These are phyloP conservation scores for Exophiala mesophila DNA, from an alignment of 2,329 filamentous ascomycete species.

Conservation along the genomic window DNA sequence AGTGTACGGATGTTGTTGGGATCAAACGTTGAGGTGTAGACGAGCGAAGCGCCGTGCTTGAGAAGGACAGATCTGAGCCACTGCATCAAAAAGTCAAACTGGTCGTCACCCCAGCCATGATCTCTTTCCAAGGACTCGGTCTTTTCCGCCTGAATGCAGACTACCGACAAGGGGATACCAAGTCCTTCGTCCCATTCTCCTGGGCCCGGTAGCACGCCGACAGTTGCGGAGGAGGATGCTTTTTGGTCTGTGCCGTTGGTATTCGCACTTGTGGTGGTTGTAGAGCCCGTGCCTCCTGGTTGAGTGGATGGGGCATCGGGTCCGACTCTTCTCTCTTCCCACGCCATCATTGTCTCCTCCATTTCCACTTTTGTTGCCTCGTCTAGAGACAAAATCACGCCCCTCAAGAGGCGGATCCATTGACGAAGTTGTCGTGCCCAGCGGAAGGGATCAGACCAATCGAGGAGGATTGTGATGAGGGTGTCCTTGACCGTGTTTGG, in stretches of 20 bases:
- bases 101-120: constrained; percentile 88
- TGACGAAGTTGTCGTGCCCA: constrained; percentile 85
- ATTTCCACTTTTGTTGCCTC: constrained; percentile 74
- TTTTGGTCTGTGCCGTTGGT: neutral
- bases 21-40: constrained; percentile 75
- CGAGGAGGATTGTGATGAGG: constrained; percentile 82
- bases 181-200: constrained; percentile 92
- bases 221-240: neutral
- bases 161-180: constrained; percentile 81
- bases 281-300: constrained; percentile 61
- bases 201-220: constrained; percentile 61
- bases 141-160: constrained; percentile 88
- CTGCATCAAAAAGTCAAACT: constrained; percentile 93
- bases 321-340: constrained; percentile 64
- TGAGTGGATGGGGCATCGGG: constrained; percentile 53
- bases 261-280: constrained; percentile 34
- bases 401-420: constrained; percentile 81
- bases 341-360: constrained; percentile 77
- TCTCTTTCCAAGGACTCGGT: constrained; percentile 88
- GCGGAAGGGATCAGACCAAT: constrained; percentile 90
- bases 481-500: constrained; percentile 80
- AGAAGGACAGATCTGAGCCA: constrained; percentile 84
- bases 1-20: constrained; percentile 72
- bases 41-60: constrained; percentile 80
- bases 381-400: constrained; percentile 68